phyloP scores from a whole-genome alignment of 108 stramenopile species.

The Skeletonema potamos region DNA sequence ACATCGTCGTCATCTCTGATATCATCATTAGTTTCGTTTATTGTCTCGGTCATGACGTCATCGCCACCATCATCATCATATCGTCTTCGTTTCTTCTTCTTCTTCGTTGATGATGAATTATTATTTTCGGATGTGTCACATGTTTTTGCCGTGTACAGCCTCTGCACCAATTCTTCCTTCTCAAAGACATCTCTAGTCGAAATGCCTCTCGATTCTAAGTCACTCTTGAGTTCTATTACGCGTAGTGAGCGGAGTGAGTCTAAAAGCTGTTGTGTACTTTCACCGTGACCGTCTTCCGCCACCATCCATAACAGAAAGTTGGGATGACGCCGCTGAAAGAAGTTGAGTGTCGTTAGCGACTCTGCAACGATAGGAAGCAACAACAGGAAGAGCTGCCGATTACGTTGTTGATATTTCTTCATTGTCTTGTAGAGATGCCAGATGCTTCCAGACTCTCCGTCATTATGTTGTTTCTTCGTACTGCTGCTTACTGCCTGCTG shows the following conservation, averaged over 20 bases:
- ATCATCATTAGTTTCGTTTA: neutral
- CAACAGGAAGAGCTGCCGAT: neutral
- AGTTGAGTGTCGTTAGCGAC: constrained; percentile 1
- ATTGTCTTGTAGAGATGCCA: too few species aligned
- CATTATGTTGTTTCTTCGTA: too few species aligned
- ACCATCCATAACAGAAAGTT: neutral
- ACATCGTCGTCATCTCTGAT: neutral
- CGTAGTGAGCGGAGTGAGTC: constrained; percentile 48
- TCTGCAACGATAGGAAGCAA: neutral
- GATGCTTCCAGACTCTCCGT: too few species aligned
- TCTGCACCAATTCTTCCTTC: constrained; percentile 77
- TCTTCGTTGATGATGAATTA: neutral
- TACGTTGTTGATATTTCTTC: too few species aligned
- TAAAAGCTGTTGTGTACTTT: constrained; percentile 10
- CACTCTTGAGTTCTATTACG: constrained; percentile 65
- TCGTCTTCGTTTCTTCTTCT: constrained; percentile 20
- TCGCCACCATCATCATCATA: constrained; percentile 2
- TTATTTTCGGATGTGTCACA: constrained; percentile 1
- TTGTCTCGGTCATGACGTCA: neutral
- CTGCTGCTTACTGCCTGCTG: too few species aligned
- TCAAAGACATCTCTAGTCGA: constrained; percentile 66
- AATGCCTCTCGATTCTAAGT: constrained; percentile 46
- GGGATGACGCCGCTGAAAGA: neutral
- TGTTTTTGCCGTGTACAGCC: constrained; percentile 44
- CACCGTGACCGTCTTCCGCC: neutral